Percentiles rank a stretch among this genome's conserved stretches.
Conservation (phyloP, 1,139 yeast species). For the Yamadazyma dushanensis region DNA sequence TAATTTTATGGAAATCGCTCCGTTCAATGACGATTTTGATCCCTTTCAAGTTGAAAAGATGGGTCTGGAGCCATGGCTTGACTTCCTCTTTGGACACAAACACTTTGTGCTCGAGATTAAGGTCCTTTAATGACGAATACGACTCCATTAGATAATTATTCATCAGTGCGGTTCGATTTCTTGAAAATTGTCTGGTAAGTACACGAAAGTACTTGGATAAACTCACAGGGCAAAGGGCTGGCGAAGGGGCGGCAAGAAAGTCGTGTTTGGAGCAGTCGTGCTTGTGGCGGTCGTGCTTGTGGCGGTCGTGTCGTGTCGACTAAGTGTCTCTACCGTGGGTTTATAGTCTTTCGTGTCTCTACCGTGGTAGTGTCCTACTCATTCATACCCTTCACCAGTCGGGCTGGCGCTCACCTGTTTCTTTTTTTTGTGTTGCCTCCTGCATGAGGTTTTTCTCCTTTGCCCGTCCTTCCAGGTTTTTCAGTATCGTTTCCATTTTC, state of each 20-base stretch:
- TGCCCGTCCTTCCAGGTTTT: conserved; percentile 1
- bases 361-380: too few relatives aligned
- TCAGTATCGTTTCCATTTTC: background rate
- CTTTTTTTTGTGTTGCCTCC: background rate
- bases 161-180: conserved; percentile 1
- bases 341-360: too few relatives aligned
- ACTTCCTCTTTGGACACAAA: conserved; percentile 37
- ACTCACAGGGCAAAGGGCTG: too few relatives aligned
- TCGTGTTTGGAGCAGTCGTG: too few relatives aligned
- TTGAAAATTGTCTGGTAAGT: background rate
- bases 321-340: background rate
- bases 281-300: too few relatives aligned
- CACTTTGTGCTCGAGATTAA: conserved; percentile 9
- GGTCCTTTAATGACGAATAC: conserved; percentile 10
- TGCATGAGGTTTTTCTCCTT: background rate
- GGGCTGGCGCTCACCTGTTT: background rate
- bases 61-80: conserved; percentile 67
- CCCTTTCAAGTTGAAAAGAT: conserved; percentile 46
- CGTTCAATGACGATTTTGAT: conserved; percentile 67
- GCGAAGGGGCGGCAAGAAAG: too few relatives aligned
- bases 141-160: conserved; percentile 1
- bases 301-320: background rate
- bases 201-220: background rate
- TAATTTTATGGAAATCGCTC: conserved; percentile 59
- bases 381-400: too few relatives aligned